Evolutionary conservation across 495 filamentous ascomycete genomes (phyloP).

Genomic region (Glutinoglossum americanum): DNA sequence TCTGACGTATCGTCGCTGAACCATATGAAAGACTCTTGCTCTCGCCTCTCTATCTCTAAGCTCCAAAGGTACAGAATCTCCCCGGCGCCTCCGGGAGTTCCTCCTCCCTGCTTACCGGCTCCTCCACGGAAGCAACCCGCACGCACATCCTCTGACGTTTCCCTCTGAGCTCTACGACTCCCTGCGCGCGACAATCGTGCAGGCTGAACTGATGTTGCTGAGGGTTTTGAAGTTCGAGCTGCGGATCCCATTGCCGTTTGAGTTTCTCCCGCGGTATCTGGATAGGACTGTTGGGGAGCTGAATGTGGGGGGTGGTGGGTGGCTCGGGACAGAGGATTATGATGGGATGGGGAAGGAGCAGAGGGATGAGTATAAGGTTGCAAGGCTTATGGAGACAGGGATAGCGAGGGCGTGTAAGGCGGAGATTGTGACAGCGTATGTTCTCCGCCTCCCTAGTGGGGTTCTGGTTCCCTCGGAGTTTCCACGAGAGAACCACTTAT

Average conservation of each 20-base stretch:
- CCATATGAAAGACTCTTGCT: conserved; percentile 16
- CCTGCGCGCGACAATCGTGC: conserved; percentile 22
- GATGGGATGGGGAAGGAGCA: conserved; percentile 15
- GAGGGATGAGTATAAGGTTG: conserved; percentile 19
- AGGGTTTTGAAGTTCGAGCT: conserved; percentile 22
- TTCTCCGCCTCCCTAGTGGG: background rate
- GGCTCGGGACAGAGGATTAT: conserved; percentile 14
- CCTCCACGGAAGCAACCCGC: conserved; percentile 14
- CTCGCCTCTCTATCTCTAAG: conserved; percentile 23
- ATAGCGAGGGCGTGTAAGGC: conserved; percentile 16
- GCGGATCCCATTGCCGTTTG: conserved; percentile 18
- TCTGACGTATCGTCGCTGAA: background rate
- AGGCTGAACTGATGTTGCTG: conserved; percentile 22
- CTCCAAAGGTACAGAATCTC: conserved; percentile 22
- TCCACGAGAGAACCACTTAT: background rate
- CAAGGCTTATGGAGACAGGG: conserved; percentile 17
- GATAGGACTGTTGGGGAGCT: conserved; percentile 12
- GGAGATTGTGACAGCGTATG: conserved; percentile 15
- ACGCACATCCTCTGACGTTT: conserved; percentile 14
- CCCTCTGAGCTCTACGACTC: conserved; percentile 20
- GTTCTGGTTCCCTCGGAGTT: background rate
- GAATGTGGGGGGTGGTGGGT: conserved; percentile 10
- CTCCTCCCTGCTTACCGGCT: conserved; percentile 22
- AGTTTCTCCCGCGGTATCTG: conserved; percentile 20
- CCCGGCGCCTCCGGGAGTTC: conserved; percentile 22